Conservation (phyloP, 257 asterid genomes). For the Henckelia pumila region DNA sequence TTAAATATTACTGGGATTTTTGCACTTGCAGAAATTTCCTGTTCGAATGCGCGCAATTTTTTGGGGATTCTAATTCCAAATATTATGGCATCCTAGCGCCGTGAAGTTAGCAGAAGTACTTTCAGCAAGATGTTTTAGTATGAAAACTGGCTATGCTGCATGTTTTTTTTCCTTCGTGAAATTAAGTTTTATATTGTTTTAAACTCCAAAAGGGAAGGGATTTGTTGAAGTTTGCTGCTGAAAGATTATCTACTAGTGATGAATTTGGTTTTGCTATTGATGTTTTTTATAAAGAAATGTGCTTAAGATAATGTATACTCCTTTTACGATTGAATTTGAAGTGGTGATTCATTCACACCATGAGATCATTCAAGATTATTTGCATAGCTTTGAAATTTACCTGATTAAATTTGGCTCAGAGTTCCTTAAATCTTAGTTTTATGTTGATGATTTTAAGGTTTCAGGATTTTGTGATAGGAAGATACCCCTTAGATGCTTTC, state of each 20-base stretch:
- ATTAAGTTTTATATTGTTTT: not conserved
- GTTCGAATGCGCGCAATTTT: not conserved
- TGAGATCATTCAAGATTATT: slow-evolving; percentile 7
- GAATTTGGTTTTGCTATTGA: not conserved
- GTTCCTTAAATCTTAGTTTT: not conserved
- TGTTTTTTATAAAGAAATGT: not conserved
- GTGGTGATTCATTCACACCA: slow-evolving; percentile 4
- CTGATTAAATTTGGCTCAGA: not conserved
- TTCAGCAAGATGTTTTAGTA: not conserved
- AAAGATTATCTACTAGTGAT: not conserved
- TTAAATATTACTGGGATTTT: not conserved
- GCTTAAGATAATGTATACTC: not conserved
- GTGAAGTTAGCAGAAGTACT: slow-evolving; percentile 13
- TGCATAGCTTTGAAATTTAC: not conserved
- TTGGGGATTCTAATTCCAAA: not conserved
- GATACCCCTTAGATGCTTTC: not conserved
- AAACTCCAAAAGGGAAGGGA: too few species aligned
- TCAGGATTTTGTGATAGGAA: not conserved
- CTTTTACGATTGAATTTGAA: not conserved
- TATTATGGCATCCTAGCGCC: not conserved
- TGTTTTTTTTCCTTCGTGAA: not conserved
- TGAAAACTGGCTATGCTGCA: not conserved
- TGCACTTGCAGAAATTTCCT: slow-evolving; percentile 3
- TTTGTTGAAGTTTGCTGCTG: not conserved
- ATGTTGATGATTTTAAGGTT: not conserved